Percentiles rank a stretch among this genome's conserved stretches.
These are phyloP conservation scores for Fusarium sp. DNA, from an alignment of 2,329 filamentous ascomycete species.

Conservation along the genomic window DNA sequence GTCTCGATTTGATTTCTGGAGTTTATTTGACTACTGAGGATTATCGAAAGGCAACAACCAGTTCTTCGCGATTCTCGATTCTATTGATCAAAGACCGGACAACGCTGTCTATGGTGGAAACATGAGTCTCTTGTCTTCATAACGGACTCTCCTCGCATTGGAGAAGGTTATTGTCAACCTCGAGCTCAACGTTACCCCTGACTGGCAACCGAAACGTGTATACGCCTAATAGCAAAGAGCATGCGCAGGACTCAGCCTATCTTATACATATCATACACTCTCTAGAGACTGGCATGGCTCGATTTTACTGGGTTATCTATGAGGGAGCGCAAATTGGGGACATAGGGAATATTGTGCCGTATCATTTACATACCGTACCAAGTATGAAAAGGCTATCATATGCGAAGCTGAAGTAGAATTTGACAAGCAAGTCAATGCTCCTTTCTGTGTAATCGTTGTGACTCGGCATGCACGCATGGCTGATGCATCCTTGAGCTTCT, in stretches of 20 bases:
- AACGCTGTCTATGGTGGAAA: background rate
- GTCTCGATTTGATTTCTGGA: background rate
- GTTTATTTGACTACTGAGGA: background rate
- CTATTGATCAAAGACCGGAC: background rate
- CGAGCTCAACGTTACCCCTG: background rate
- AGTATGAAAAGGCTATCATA: constrained; percentile 4
- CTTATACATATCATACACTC: constrained; percentile 5
- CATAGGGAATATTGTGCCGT: background rate
- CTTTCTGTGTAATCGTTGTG: background rate
- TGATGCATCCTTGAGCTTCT: background rate
- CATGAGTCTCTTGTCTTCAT: background rate
- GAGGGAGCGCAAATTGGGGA: background rate
- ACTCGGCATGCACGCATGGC: background rate
- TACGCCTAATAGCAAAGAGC: background rate
- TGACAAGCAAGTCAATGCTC: constrained; percentile 18
- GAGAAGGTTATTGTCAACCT: background rate
- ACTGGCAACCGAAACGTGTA: background rate
- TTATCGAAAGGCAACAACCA: background rate
- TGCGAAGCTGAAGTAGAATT: constrained; percentile 17
- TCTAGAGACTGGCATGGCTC: constrained; percentile 6
- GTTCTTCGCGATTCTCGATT: constrained; percentile 2
- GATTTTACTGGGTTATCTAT: background rate
- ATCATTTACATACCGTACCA: constrained; percentile 1
- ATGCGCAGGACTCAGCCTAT: background rate
- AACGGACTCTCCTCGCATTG: background rate